Conservation (phyloP, 2,329 filamentous ascomycete genomes). For the Exophiala xenobiotica region DNA sequence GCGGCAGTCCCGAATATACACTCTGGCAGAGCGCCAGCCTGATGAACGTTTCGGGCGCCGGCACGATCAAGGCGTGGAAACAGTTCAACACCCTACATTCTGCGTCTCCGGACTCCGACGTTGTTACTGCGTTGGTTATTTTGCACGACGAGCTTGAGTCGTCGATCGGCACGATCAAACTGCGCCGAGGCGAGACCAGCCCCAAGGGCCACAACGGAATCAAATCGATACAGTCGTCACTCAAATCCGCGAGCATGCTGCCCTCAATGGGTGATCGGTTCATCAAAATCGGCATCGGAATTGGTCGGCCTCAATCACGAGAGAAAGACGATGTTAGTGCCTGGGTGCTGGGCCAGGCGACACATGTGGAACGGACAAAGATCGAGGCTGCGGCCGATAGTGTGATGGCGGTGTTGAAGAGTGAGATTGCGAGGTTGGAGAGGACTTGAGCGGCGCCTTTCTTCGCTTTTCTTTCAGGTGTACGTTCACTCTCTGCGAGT, state of each 20-base stretch:
- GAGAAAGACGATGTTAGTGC: conserved; percentile 66
- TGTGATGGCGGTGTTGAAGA: conserved; percentile 54
- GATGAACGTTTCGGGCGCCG: conserved; percentile 83
- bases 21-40: conserved; percentile 71
- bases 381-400: conserved; percentile 51
- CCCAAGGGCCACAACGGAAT: conserved; percentile 73
- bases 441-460: conserved; percentile 8
- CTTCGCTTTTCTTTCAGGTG: too few relatives aligned
- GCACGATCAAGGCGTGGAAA: conserved; percentile 65
- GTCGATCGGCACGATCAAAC: conserved; percentile 64
- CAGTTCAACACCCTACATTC: conserved; percentile 42
- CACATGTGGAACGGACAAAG: conserved; percentile 48
- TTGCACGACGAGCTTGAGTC: conserved; percentile 88
- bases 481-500: too few relatives aligned
- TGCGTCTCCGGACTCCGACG: too few relatives aligned
- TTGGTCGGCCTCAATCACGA: conserved; percentile 73
- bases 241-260: conserved; percentile 36
- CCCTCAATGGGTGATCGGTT: conserved; percentile 53
- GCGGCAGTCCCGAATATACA: conserved; percentile 54
- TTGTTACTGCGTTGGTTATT: conserved; percentile 62
- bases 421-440: conserved; percentile 40
- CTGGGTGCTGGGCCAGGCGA: conserved; percentile 75
- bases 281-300: conserved; percentile 73
- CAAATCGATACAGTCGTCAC: conserved; percentile 55
- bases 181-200: conserved; percentile 58